Base-by-base conservation (phyloP, 2,329 filamentous ascomycete species). In the Mycogone perniciosa region DNA sequence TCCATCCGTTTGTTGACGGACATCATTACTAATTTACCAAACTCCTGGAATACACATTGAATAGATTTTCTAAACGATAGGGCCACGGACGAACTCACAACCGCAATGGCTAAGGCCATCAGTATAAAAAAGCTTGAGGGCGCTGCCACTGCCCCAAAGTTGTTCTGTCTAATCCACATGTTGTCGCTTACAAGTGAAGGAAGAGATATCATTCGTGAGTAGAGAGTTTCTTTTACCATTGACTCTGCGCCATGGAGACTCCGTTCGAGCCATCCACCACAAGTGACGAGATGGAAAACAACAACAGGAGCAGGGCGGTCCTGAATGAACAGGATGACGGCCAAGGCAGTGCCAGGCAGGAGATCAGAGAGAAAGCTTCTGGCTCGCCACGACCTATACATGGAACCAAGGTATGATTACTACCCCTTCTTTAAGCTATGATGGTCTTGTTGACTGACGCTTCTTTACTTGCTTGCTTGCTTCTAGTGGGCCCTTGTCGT, bases 401-500 rank as follows among this genome's bases (percentile, higher is more conserved):
- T 44, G 42, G 42, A 30, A n/a, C 33, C 6, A 44, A 44, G 29
- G 42, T 44, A 31, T 11, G 42, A 10, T 20, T 20, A 20, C 20
- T 20, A 20, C 20, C 20, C 20, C 20, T 20, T 38, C 13, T 7
- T 38, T 6, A 20, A 3, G 20, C 20, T 20, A 20, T 20, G 20
- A 20, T 20, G 20, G 3, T 20, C 20, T 20, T 20, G 20, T 20
- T 20, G 20, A 20, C 20, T 20, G 4, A 13, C 35, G 35, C 35
- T 10, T 5, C 27, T 42, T 42, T 9, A 3, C 39, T 42, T 6
- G 6, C 4, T 42, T 42, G n/a, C 39, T 42, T 11, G 26, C 13
- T 42, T 39, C 2, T 39, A 61, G 35, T 55, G 57, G 46, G 20
- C 56, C 48, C 31, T 62, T 30, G 41, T 56, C 31, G 55, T 59